phyloP scores from a whole-genome alignment of 371 early-diverging fungal species.

The Rhizopus stolonifer region DNA sequence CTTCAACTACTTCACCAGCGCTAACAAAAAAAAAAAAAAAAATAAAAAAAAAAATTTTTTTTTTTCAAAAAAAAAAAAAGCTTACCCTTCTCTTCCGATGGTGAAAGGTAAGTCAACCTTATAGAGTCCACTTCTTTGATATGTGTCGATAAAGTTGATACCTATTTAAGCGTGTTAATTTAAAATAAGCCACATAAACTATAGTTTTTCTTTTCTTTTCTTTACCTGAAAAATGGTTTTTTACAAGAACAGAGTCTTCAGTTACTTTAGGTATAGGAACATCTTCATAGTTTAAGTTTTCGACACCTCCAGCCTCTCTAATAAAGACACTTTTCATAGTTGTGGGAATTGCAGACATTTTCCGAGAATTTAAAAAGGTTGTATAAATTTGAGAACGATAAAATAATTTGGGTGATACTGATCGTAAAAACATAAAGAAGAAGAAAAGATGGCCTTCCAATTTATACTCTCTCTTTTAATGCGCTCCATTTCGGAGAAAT shows the following conservation, averaged over 20 bases:
- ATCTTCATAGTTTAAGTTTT: conserved; percentile 63
- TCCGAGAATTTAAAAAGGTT: conserved; percentile 7
- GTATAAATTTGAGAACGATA: no score
- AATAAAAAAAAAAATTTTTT: no score
- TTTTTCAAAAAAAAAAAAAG: background rate
- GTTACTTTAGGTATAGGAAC: conserved; percentile 49
- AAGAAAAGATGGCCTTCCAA: background rate
- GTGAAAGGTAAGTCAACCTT: conserved; percentile 66
- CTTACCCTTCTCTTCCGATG: conserved; percentile 77
- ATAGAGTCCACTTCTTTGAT: conserved; percentile 88
- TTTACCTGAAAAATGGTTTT: conserved; percentile 71
- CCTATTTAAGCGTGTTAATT: no score
- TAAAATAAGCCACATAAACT: background rate
- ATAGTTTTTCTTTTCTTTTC: no score
- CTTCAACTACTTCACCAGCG: conserved; percentile 78
- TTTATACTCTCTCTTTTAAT: no score
- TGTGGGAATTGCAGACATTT: conserved; percentile 28
- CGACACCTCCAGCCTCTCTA: conserved; percentile 67
- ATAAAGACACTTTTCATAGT: conserved; percentile 76
- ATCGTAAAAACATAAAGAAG: background rate
- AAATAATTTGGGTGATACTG: background rate
- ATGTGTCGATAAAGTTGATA: conserved; percentile 93
- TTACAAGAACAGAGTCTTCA: conserved; percentile 68
- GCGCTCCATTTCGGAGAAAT: background rate
- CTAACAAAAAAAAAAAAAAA: conserved; percentile 18